Evolutionary conservation across 2,329 filamentous ascomycete species (phyloP).

Genomic region (Epichloe bromicola): DNA sequence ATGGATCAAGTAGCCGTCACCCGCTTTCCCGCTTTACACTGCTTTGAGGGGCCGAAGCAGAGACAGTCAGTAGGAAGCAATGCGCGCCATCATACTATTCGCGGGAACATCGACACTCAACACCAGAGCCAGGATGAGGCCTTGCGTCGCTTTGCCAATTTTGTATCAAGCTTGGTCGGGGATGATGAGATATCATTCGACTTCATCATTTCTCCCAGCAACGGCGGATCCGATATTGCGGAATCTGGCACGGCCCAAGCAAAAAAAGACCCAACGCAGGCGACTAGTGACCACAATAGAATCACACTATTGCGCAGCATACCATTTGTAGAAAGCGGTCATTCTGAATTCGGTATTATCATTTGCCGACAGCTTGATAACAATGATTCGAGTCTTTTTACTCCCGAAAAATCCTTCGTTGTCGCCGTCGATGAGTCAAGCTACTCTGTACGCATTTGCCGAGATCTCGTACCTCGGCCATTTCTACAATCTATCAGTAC

Average conservation of each 20-base stretch:
- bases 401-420: not conserved
- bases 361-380: not conserved
- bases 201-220: not conserved
- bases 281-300: not conserved
- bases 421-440: not conserved
- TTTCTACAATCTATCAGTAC: not conserved
- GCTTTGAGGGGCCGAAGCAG: not conserved
- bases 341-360: not conserved
- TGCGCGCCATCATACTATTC: not conserved
- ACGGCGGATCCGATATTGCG: not conserved
- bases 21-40: not conserved
- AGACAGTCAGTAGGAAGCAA: too few relatives aligned
- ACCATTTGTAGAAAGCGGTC: not conserved
- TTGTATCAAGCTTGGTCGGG: not conserved
- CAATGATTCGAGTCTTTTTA: not conserved
- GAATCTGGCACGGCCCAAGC: not conserved
- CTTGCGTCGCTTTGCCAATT: not conserved
- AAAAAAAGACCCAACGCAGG: not conserved
- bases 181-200: conserved; percentile 4
- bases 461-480: not conserved
- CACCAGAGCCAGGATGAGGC: not conserved
- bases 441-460: not conserved
- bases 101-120: not conserved
- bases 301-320: not conserved
- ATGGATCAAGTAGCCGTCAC: not conserved